Evolutionary conservation across 176 grass and related monocot genomes (phyloP), one percentile per base, ranked within the genome.

Genomic region (Ensete ventricosum): DNA sequence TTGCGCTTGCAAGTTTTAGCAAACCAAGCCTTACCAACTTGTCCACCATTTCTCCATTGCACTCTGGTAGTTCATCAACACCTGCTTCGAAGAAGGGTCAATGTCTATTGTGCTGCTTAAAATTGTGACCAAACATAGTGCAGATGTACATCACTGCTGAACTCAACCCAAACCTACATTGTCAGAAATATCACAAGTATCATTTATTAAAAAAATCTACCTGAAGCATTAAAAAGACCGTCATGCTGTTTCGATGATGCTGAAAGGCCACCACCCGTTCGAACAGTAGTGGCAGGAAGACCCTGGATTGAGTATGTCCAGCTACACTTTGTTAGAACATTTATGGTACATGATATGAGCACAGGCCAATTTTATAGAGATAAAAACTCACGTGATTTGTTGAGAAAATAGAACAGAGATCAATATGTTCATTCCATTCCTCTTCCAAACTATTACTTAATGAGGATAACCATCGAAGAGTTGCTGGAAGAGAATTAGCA

Each of bases 21-120:
- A 99, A 67, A 29, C 95, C 95, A 55, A 99, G 73, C 69, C 95
- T 84, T 62, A 91, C 64, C 52, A 85, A 57, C 82, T 88, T 91
- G 64, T 94, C 90, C 14, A 99, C 64, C 48, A 83, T 81, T 69
- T 99, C 90, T 77, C 90, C 88, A n/a, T 78, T 87, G 84, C 95
- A 94, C 53, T 91, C 90, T 53, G 84, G 86, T 79, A 85, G 82
- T 59, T 80, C 82, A 72, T 29, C 74, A 73, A 26, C 74, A 58
- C 49, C 82, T 69, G 75, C 73, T 76, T 50, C 51, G 57, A 16
- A 69, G 14, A 43, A 43, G 5, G 34, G 5, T 43, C 34, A 43
- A 43, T 6, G 34, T 4, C 34, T 4, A 43, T 43, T 43, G 34
- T 43, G 34, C 34, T 43, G 34, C 6, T 43, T 43, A 43, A 43